A percentile compares a stretch with the other conserved stretches of the same genome.
Conservation (phyloP, 176 grass and related monocot genomes). For the Zea luxurians region DNA sequence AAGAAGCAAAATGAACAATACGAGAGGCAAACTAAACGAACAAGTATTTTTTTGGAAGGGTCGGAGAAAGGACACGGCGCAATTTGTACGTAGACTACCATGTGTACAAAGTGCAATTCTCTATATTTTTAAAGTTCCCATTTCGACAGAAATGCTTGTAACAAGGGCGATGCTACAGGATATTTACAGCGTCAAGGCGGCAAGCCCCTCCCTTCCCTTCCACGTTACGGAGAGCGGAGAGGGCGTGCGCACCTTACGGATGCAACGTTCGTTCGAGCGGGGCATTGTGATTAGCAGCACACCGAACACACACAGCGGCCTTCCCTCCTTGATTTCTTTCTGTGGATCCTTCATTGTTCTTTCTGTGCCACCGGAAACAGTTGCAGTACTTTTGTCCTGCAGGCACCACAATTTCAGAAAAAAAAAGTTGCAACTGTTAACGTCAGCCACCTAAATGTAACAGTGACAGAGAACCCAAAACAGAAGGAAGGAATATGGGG, state of each 20-base stretch:
- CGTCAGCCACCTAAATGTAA: background rate
- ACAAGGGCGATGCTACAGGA: slow-evolving; percentile 13
- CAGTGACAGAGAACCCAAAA: background rate
- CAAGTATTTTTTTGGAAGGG: background rate
- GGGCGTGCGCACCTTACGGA: slow-evolving; percentile 6
- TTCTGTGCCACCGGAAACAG: slow-evolving; percentile 59
- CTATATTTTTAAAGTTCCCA: background rate
- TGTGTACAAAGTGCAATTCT: slow-evolving; percentile 3
- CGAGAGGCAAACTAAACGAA: background rate
- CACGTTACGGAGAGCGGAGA: background rate
- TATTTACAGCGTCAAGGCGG: slow-evolving; percentile 35
- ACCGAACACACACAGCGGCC: background rate
- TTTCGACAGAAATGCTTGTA: background rate
- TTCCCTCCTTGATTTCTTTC: slow-evolving; percentile 18
- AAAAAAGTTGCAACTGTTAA: slow-evolving; percentile 1
- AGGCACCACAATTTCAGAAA: slow-evolving; percentile 22
- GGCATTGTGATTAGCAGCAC: background rate
- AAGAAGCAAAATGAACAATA: background rate
- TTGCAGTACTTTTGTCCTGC: slow-evolving; percentile 63
- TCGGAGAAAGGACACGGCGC: background rate
- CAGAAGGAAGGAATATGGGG: background rate
- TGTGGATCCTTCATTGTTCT: slow-evolving; percentile 55
- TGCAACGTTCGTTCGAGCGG: background rate
- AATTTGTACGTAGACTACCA: background rate
- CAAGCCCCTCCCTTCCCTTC: background rate